Evolutionary conservation across 1,139 yeast genomes (phyloP).

Genomic region (Ogataea hybrid): DNA sequence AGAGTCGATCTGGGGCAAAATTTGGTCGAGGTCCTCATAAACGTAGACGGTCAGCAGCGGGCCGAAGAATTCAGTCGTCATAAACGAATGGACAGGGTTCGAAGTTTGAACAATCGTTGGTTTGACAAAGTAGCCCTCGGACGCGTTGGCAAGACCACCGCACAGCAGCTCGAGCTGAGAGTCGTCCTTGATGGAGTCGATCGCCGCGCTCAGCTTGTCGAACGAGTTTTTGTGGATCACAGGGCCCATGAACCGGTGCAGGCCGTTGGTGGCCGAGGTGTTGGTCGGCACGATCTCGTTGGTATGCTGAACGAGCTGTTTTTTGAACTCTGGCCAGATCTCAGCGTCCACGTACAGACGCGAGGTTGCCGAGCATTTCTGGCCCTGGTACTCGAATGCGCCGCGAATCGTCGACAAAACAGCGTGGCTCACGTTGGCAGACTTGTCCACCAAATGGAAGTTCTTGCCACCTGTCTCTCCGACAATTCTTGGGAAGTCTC

Average conservation of each 20-base stretch:
- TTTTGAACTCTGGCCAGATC: slow-evolving; percentile 74
- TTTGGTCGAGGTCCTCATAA: slow-evolving; percentile 70
- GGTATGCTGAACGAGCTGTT: slow-evolving; percentile 46
- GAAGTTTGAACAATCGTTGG: slow-evolving; percentile 82
- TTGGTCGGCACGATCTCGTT: slow-evolving; percentile 58
- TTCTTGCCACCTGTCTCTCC: slow-evolving; percentile 99
- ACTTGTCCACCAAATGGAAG: slow-evolving; percentile 83
- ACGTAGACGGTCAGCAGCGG: slow-evolving; percentile 83
- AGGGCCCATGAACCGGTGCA: slow-evolving; percentile 87
- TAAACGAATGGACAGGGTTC: slow-evolving; percentile 71
- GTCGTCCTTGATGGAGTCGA: slow-evolving; percentile 70
- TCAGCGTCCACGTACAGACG: slow-evolving; percentile 78
- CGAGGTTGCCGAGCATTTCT: slow-evolving; percentile 92
- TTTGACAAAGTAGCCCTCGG: slow-evolving; percentile 75
- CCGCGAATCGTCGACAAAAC: slow-evolving; percentile 90
- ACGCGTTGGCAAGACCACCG: slow-evolving; percentile 77
- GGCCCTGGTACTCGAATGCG: slow-evolving; percentile 97
- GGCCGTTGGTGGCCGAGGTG: slow-evolving; percentile 61
- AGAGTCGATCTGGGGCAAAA: slow-evolving; percentile 64
- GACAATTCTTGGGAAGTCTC: slow-evolving; percentile 91
- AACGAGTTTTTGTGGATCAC: slow-evolving; percentile 90
- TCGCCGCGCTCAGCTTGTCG: slow-evolving; percentile 67
- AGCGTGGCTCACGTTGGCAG: slow-evolving; percentile 73
- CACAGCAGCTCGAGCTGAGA: slow-evolving; percentile 68
- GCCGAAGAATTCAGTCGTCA: slow-evolving; percentile 85